Evolutionary conservation across 164 flowering plant species (phyloP).

Genomic region (Akebia trifoliata): DNA sequence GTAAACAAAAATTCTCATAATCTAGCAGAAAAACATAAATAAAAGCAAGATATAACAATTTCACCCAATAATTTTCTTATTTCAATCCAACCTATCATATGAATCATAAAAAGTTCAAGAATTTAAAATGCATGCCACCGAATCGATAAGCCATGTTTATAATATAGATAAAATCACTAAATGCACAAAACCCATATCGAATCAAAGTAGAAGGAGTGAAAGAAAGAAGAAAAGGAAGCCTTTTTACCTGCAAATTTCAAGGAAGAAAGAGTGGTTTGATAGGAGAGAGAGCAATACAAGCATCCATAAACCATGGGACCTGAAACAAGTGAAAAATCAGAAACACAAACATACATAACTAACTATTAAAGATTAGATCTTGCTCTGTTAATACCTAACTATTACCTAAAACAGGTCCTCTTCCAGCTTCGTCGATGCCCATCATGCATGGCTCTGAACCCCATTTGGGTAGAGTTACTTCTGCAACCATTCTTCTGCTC

Average conservation of each 20-base stretch:
- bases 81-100: no score
- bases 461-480: conserved; percentile 50
- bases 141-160: neutral
- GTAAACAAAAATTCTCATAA: no score
- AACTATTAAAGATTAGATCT: neutral
- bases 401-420: conserved; percentile 92
- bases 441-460: conserved; percentile 82
- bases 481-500: conserved; percentile 37
- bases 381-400: no score
- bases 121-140: no score
- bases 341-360: neutral
- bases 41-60: no score
- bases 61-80: no score
- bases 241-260: conserved; percentile 81
- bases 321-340: conserved; percentile 21
- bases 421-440: conserved; percentile 99
- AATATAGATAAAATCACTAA: neutral
- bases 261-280: conserved; percentile 61
- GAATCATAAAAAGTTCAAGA: no score
- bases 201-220: neutral
- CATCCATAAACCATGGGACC: conserved; percentile 99
- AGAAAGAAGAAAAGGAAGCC: neutral
- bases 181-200: conserved; percentile 7
- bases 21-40: no score
- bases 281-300: conserved; percentile 77